A percentile compares a stretch with the other conserved stretches of the same genome.
Conservation (phyloP, 306 rosid species). For the Pyrus pyrifolia region DNA sequence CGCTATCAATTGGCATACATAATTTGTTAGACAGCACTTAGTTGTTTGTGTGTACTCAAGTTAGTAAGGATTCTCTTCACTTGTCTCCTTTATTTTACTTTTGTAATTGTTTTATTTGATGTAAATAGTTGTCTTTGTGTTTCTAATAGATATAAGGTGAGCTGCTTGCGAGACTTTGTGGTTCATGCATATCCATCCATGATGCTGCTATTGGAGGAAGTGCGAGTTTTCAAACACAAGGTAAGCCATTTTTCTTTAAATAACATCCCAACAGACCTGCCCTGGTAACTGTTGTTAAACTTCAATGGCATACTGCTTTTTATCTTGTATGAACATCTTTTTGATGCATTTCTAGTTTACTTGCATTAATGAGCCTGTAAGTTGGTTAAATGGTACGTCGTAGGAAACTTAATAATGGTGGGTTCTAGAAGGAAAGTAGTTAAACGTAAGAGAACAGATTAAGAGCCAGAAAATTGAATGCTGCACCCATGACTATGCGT, state of each 20-base stretch:
- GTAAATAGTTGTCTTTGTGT: background rate
- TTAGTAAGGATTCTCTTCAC: background rate
- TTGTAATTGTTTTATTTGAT: background rate
- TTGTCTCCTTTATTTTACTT: background rate
- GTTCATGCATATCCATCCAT: constrained; percentile 3
- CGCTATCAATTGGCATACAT: background rate
- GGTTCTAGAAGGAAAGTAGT: background rate
- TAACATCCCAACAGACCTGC: background rate
- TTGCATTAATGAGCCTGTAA: background rate
- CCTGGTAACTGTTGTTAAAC: background rate
- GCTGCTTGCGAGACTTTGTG: constrained; percentile 1
- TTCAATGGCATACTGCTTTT: background rate
- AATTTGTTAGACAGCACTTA: background rate
- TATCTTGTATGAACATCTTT: background rate
- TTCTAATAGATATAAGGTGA: background rate
- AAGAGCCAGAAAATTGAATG: background rate
- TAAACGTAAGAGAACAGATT: background rate
- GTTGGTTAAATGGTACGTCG: background rate
- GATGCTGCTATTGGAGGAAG: constrained; percentile 13
- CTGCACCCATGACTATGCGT: background rate
- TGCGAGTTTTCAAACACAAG: constrained; percentile 5
- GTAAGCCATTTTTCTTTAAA: background rate
- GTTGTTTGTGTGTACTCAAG: background rate
- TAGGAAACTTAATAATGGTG: background rate
- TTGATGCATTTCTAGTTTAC: background rate